Evolutionary conservation across 768 basidiomycete species (phyloP), one percentile per base, ranked within the genome.

Genomic region (Boletales sp.): DNA sequence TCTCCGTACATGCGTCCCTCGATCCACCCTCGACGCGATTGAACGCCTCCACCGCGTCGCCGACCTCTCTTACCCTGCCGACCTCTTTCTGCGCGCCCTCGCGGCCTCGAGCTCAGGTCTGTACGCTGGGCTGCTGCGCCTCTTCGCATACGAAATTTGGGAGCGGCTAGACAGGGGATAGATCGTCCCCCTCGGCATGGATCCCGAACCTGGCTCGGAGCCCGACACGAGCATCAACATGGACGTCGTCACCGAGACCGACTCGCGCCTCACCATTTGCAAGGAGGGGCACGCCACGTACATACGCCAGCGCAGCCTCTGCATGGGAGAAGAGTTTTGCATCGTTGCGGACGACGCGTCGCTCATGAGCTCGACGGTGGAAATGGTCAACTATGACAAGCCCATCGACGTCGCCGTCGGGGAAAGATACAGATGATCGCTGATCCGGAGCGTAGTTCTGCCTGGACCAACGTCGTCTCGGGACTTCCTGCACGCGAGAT

Each of bases 401-500:
- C 51, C 52, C 4, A 73, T 71, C 47, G 91, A 95, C 45, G 92
- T 98, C 19, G 94, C 84, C 0, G 94, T 99, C 40, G 75, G 98
- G 40, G 97, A 97, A 95, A 98, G 72, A 97, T 99, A 42, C 97
- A 98, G 72, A 88, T 98, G 87, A 81, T 98, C 15, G 80, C 80
- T 0, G 92, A 97, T 65, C 68, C 74, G 0, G 72, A 82, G 4
- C 83, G 97, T 15, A 95, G 97, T 0, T 73, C 70, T 21, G 82
- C 82, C 0, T 99, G 97, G 95, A 87, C 89, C 9, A 61, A 65
- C 12, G 94, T 93, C 0, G 77, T 99, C 2, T 68, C 97, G 17
- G 89, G 90, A 2, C 43, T 86, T 1, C 69, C 76, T 47, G 93
- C 94, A 2, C 73, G 76, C 24, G 94, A 97, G 62, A 60, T 99